Base-by-base conservation (phyloP, 1,284 basidiomycete species). In the Austroboletus novae-zelandiae region DNA sequence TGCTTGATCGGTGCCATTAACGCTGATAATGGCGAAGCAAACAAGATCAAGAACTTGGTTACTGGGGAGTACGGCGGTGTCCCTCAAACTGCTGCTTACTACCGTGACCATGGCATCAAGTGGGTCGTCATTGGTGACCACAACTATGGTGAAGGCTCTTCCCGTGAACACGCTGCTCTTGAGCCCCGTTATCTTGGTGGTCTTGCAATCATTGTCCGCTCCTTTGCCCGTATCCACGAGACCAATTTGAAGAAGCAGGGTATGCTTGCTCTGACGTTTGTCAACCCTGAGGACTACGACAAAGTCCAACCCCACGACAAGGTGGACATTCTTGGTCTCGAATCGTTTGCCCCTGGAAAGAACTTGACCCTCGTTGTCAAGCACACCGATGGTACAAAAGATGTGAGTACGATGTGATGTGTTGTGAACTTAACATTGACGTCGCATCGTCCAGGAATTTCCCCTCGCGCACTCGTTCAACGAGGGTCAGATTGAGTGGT, bases 131-230 rank as follows among this genome's bases (percentile, higher is more conserved):
- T 97, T 62, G 88, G 86, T 65, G 91, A 95, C 77, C 81, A 86
- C 76, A 98, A 98, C 84, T 98, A 98, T 75, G 95, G 96, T 68
- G 96, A 98, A 77, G 95, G 95, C 62, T 97, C 94, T 31, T 97
- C 94, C 54, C 92, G 95, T 73, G 94, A 98, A 74, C 95, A 97
- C 76, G 96, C 95, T 62, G 96, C 95, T 51, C 89, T 98, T 51
- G 94, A 98, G 78, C 95, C 96, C 43, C 90, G 96, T 54, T 98
- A 88, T 86, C 87, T 98, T 58, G 95, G 95, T 66, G 95, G 94
- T 62, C 79, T 90, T 53, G 96, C 96, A 43, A 91, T 98, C 76
- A 96, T 99, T 72, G 89, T 89, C 66, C 86, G 93, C 67, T 93
- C 89, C 35, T 97, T 97, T 72, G 95, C 95, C 45, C 92, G 95